A percentile compares a stretch with the other conserved stretches of the same genome.
Evolutionary conservation across 2,329 filamentous ascomycete species (phyloP).

Genomic region (Pseudonectria buxi): DNA sequence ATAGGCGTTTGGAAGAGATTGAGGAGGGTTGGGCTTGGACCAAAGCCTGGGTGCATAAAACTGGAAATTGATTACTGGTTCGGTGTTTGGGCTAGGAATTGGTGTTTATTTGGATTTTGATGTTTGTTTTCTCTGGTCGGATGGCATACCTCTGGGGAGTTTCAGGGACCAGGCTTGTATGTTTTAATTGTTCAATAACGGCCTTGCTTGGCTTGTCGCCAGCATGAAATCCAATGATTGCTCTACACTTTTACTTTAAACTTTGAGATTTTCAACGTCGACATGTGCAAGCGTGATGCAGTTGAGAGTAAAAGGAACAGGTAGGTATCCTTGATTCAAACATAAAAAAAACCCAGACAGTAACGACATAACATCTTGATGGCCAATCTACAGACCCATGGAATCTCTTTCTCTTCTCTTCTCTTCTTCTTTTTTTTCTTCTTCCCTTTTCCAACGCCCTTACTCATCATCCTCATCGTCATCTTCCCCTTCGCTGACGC

Average conservation of each 20-base stretch:
- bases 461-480: conserved; percentile 27
- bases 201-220: conserved; percentile 13
- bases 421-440: conserved; percentile 12
- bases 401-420: conserved; percentile 4
- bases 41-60: conserved; percentile 8
- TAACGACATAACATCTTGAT: conserved; percentile 13
- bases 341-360: conserved; percentile 15
- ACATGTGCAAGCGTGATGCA: background rate
- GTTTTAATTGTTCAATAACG: conserved; percentile 14
- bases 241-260: conserved; percentile 3
- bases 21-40: conserved; percentile 4
- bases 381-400: background rate
- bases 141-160: conserved; percentile 19
- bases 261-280: too few species aligned
- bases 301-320: conserved; percentile 12
- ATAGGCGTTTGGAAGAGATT: conserved; percentile 15
- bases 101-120: conserved; percentile 9
- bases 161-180: conserved; percentile 10
- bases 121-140: conserved; percentile 8
- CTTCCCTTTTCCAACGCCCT: conserved; percentile 21
- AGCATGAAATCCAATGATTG: conserved; percentile 16
- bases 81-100: conserved; percentile 14
- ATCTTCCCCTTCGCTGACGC: conserved; percentile 33
- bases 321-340: conserved; percentile 23
- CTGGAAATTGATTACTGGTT: conserved; percentile 13